phyloP scores from a whole-genome alignment of 1,284 basidiomycete genomes.

The Cryptococcus sp. region DNA sequence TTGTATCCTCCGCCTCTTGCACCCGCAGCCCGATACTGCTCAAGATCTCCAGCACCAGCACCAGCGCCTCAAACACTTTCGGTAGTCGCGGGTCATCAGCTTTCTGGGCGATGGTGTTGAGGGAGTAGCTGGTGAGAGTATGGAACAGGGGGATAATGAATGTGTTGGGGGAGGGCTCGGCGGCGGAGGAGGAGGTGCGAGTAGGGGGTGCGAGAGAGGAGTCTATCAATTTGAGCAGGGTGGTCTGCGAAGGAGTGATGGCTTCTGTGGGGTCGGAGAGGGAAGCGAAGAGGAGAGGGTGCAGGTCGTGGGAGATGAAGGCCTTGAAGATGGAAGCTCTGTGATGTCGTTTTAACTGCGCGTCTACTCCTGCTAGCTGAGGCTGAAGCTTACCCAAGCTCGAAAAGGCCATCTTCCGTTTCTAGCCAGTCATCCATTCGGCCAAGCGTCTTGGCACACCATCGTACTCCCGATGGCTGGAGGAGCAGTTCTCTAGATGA shows the following conservation, averaged over 20 bases:
- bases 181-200: background rate
- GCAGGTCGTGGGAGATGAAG: conserved; percentile 48
- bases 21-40: conserved; percentile 62
- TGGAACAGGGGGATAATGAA: conserved; percentile 27
- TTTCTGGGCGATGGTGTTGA: conserved; percentile 22
- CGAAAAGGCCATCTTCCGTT: conserved; percentile 65
- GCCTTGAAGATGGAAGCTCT: conserved; percentile 53
- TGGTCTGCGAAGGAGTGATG: conserved; percentile 77
- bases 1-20: conserved; percentile 33
- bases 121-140: conserved; percentile 26
- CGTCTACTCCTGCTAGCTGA: background rate
- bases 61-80: conserved; percentile 71
- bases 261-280: conserved; percentile 56
- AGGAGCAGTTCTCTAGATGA: conserved; percentile 17
- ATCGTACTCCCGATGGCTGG: conserved; percentile 21
- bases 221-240: conserved; percentile 78
- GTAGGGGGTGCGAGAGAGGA: conserved; percentile 58
- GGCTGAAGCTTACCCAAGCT: conserved; percentile 59
- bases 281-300: conserved; percentile 45
- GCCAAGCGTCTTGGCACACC: conserved; percentile 52
- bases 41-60: conserved; percentile 72
- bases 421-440: conserved; percentile 64
- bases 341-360: background rate
- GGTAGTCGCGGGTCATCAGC: conserved; percentile 42
- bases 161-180: conserved; percentile 2